These are phyloP conservation scores for Auxenochlorella pyrenoidosa DNA, from an alignment of 139 green algal genomes.

Conservation along the genomic window DNA sequence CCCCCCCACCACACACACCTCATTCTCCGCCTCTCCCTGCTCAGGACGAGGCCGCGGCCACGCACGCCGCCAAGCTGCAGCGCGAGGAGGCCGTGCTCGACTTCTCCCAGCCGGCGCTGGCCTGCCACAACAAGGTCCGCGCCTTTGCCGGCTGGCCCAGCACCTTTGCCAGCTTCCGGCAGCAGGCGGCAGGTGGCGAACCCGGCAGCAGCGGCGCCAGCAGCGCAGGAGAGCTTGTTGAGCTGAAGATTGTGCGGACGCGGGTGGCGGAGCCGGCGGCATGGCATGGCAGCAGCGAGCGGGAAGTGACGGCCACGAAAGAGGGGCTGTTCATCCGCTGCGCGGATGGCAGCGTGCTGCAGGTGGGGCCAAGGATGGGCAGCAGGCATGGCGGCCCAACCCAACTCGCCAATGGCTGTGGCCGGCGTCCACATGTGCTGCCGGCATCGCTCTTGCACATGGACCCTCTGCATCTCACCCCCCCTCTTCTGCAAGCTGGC, in stretches of 20 bases:
- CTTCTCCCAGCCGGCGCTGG: conserved; percentile 65
- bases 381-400: too few relatives aligned
- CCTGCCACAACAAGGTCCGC: conserved; percentile 88
- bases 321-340: conserved; percentile 55
- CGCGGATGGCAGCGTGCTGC: conserved; percentile 56
- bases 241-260: conserved; percentile 60
- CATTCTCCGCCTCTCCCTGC: background rate
- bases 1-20: too few relatives aligned
- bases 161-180: conserved; percentile 62
- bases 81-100: conserved; percentile 82
- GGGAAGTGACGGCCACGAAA: conserved; percentile 8
- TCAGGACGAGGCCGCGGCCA: conserved; percentile 74
- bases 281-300: background rate
- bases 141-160: conserved; percentile 86
- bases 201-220: background rate
- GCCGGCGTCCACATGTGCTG: background rate
- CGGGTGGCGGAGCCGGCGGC: background rate
- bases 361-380: conserved; percentile 6
- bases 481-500: background rate
- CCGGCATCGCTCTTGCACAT: background rate
- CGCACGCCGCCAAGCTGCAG: conserved; percentile 83
- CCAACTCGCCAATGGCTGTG: too few relatives aligned
- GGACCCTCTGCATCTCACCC: too few relatives aligned
- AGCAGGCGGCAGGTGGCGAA: conserved; percentile 30
- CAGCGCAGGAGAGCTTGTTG: conserved; percentile 10